Base-by-base conservation (phyloP, 495 filamentous ascomycete genomes). In the Aspergillus hancockii region DNA sequence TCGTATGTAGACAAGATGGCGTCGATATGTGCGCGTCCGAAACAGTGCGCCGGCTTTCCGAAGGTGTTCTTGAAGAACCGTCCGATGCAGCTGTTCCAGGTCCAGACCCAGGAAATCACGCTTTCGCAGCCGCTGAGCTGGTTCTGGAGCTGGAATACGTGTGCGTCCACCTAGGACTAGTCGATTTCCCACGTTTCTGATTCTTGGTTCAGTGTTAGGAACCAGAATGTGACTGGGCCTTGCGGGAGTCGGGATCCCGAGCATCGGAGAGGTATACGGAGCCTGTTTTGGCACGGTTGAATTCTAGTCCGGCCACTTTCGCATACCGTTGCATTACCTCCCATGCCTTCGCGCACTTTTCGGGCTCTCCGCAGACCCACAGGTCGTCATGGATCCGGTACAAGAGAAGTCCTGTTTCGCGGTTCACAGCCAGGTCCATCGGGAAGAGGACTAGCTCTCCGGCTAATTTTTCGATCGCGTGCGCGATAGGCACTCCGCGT, bases 21-120 rank as follows among this genome's bases (percentile, higher is more conserved):
- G 51, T 86, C 80, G 21, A 86, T 74, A 58, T 87, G 85, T 18
- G 73, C 63, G 34, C 69, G 73, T 0, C 84, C 84, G 55, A 85
- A 84, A 61, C 83, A 86, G 52, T 82, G 75, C 0, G 84, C 82
- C 0, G 82, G 76, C 56, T 81, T 74, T 1, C 83, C 84, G 46
- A 88, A 85, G 47, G 85, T 86, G 56, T 72, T 77, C 31, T 75
- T 76, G 68, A 88, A 85, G 63, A 87, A 88, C 0, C 75, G 77
- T 4, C 76, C 77, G 18, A 78, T 80, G 57, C 83, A 87, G 28
- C 74, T 82, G 64, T 87, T 87, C 80, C 83, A 88, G 4, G 79
- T 83, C 50, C 85, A 79, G 19, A 87, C 78, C 77, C 82, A 87
- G 6, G 75, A 72, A 57, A 88, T 81, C 22, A 86, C 66, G 50